Evolutionary conservation across 78 protist species (phyloP).

Genomic region (Dictyostelium firmibasis): DNA sequence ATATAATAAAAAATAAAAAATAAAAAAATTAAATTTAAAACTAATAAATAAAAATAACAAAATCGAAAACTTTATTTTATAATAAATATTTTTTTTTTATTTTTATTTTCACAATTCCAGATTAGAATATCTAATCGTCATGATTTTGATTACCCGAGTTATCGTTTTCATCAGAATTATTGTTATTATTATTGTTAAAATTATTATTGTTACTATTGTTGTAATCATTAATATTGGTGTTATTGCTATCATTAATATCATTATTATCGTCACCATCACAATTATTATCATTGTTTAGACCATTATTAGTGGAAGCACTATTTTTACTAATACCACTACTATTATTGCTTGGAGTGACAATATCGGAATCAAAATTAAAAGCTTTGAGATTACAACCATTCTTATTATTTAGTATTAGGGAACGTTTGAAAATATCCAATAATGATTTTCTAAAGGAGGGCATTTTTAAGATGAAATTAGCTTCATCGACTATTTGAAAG

Average conservation of each 20-base stretch:
- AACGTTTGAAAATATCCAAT: slow-evolving; percentile 10
- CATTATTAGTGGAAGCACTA: not conserved
- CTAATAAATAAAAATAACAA: too few relatives aligned
- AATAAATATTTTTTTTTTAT: too few relatives aligned
- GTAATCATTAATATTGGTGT: not conserved
- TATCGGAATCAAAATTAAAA: not conserved
- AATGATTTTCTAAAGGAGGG: slow-evolving; percentile 45
- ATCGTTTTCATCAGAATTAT: not conserved
- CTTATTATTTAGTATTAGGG: not conserved
- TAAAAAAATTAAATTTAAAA: too few relatives aligned
- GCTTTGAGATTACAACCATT: not conserved
- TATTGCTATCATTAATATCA: too few relatives aligned
- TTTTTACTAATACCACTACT: not conserved
- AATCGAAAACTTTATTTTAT: too few relatives aligned
- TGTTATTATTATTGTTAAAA: not conserved
- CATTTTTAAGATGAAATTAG: slow-evolving; percentile 27
- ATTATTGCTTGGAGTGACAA: not conserved
- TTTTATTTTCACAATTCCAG: not conserved
- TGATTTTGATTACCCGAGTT: not conserved
- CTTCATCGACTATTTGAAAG: not conserved
- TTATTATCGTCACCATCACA: not conserved
- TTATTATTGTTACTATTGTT: not conserved
- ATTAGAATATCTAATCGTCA: not conserved
- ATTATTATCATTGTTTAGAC: not conserved
- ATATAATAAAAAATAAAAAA: too few relatives aligned